phyloP scores from a whole-genome alignment of 2,329 filamentous ascomycete species.

The Incumbomyces delicatus region DNA sequence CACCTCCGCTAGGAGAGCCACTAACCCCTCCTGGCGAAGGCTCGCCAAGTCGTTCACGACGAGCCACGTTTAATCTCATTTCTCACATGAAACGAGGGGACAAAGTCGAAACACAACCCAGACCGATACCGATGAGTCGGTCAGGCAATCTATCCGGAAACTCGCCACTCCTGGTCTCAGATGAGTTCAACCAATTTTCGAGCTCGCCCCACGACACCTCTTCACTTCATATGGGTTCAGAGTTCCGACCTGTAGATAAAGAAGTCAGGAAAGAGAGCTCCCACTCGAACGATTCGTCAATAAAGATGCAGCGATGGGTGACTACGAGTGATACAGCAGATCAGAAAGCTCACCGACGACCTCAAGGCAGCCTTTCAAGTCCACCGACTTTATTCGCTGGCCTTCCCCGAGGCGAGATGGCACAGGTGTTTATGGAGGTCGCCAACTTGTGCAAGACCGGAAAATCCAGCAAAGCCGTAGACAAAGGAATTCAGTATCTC shows the following conservation, averaged over 20 bases:
- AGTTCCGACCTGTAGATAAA: not conserved
- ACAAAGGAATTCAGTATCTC: slow-evolving; percentile 11
- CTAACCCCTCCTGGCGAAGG: not conserved
- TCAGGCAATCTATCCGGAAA: not conserved
- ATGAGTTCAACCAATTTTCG: not conserved
- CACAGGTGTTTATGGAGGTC: not conserved
- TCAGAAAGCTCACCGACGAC: not conserved
- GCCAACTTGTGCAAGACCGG: not conserved
- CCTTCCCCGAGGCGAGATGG: slow-evolving; percentile 1
- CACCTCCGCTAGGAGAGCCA: not conserved
- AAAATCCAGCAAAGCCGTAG: not conserved
- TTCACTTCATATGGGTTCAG: slow-evolving; percentile 1
- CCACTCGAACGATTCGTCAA: not conserved
- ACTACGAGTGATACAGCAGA: slow-evolving; percentile 1
- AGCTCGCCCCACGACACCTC: slow-evolving; percentile 2
- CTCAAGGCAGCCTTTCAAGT: not conserved
- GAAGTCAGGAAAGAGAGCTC: not conserved
- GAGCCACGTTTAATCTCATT: not conserved
- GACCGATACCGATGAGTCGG: not conserved
- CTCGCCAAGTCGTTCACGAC: not conserved
- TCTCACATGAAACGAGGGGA: not conserved
- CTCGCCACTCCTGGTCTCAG: not conserved
- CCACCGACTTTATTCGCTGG: not conserved
- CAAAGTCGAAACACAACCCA: not conserved
- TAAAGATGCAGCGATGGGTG: not conserved